A percentile compares a stretch with the other conserved stretches of the same genome.
Conservation (phyloP, 2,329 filamentous ascomycete species). For the Cryphonectria radicalis region DNA sequence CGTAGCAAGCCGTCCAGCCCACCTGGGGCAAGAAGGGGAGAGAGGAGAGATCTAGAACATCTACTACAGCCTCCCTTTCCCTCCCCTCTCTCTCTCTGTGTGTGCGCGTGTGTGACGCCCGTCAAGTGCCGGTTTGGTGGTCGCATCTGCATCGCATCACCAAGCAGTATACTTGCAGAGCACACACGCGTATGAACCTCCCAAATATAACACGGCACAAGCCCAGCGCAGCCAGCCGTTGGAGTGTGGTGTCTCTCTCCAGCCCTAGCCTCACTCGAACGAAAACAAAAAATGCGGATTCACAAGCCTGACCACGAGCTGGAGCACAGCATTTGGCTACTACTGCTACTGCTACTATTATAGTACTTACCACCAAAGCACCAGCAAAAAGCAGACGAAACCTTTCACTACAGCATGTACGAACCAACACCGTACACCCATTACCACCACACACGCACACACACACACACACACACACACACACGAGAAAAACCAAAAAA, state of each 20-base stretch:
- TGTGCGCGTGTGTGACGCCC: background rate
- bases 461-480: too few species aligned
- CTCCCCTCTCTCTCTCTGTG: too few species aligned
- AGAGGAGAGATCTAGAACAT: background rate
- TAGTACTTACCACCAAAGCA: background rate
- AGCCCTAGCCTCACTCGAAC: background rate
- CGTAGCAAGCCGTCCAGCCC: slow-evolving; percentile 3
- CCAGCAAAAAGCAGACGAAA: background rate
- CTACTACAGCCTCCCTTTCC: slow-evolving; percentile 16
- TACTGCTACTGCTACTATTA: background rate
- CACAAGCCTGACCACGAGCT: background rate
- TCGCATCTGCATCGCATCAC: slow-evolving; percentile 21
- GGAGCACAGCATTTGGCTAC: background rate
- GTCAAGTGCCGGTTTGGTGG: slow-evolving; percentile 18
- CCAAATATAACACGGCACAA: background rate
- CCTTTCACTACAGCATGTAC: slow-evolving; percentile 11
- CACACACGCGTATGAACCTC: too few species aligned
- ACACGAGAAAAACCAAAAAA: too few species aligned
- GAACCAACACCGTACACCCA: background rate
- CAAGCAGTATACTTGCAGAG: background rate
- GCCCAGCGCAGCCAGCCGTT: background rate
- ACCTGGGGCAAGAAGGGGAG: background rate
- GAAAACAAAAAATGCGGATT: too few species aligned
- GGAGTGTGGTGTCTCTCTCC: background rate
- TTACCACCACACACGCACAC: background rate